These are phyloP conservation scores for Trichoderma harzianum DNA, from an alignment of 2,329 filamentous ascomycete genomes.

Conservation along the genomic window DNA sequence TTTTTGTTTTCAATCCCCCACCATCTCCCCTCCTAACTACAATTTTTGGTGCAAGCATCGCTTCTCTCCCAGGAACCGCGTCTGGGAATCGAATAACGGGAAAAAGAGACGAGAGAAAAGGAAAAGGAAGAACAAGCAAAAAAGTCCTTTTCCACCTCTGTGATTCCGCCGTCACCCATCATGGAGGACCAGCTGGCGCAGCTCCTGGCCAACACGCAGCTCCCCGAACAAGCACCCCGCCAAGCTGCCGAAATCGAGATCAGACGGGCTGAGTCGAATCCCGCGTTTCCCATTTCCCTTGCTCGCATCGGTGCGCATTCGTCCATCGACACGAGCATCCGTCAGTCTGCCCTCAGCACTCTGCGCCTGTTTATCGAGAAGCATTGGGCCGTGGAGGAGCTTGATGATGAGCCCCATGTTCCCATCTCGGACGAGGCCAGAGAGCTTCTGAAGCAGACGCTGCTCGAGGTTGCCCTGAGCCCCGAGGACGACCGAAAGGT, in stretches of 20 bases:
- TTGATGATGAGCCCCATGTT: constrained; percentile 60
- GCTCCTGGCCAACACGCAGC: constrained; percentile 84
- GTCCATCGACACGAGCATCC: constrained; percentile 68
- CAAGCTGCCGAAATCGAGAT: constrained; percentile 85
- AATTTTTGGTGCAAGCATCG: constrained; percentile 2
- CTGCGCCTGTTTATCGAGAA: constrained; percentile 80
- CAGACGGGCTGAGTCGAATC: constrained; percentile 63
- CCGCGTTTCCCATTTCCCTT: constrained; percentile 74
- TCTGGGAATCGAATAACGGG: neutral
- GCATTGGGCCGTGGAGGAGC: constrained; percentile 76
- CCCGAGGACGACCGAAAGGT: constrained; percentile 77
- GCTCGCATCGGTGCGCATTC: constrained; percentile 76
- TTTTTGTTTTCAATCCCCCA: constrained; percentile 20
- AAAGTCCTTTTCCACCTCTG: neutral
- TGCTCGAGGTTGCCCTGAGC: constrained; percentile 75
- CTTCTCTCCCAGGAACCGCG: neutral
- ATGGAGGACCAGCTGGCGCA: constrained; percentile 94
- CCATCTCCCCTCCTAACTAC: constrained; percentile 13
- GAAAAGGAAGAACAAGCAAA: neutral
- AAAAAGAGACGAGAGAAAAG: neutral
- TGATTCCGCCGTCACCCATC: constrained; percentile 20
- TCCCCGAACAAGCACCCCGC: constrained; percentile 69
- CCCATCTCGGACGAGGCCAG: constrained; percentile 72
- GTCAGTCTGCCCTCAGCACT: constrained; percentile 77
- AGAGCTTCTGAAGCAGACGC: constrained; percentile 64